These are phyloP conservation scores for Mycosarcoma maydis DNA, from an alignment of 1,284 basidiomycete genomes.

Conservation along the genomic window DNA sequence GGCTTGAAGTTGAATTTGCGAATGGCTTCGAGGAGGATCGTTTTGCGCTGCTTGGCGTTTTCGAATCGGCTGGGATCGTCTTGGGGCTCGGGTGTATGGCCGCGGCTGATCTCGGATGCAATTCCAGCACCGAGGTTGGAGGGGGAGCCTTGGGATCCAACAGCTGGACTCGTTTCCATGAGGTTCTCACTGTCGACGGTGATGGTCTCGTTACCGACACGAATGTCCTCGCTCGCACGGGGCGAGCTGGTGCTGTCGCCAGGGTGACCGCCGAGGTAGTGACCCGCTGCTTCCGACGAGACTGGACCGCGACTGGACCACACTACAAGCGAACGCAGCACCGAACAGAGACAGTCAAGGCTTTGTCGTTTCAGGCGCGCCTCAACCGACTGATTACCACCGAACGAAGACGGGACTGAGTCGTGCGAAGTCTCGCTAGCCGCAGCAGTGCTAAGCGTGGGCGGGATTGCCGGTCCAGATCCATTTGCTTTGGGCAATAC, in stretches of 20 bases:
- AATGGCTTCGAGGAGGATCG: slow-evolving; percentile 91
- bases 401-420: slow-evolving; percentile 12
- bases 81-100: slow-evolving; percentile 44
- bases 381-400: slow-evolving; percentile 54
- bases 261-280: slow-evolving; percentile 10
- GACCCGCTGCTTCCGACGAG: slow-evolving; percentile 18
- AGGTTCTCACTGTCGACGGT: slow-evolving; percentile 45
- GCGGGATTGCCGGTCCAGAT: slow-evolving; percentile 44
- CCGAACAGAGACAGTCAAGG: slow-evolving; percentile 64
- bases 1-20: slow-evolving; percentile 99
- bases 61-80: slow-evolving; percentile 96
- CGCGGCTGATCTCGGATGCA: slow-evolving; percentile 23
- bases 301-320: slow-evolving; percentile 55
- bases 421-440: slow-evolving; percentile 31
- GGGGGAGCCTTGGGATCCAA: slow-evolving; percentile 4
- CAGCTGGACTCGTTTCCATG: slow-evolving; percentile 31
- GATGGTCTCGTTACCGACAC: slow-evolving; percentile 51
- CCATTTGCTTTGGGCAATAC: slow-evolving; percentile 21
- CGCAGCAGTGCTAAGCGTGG: slow-evolving; percentile 46
- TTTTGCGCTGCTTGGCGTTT: slow-evolving; percentile 96
- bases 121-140: slow-evolving; percentile 8
- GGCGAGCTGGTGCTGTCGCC: slow-evolving; percentile 37
- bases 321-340: slow-evolving; percentile 62
- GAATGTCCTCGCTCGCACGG: slow-evolving; percentile 45
- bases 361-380: slow-evolving; percentile 63